phyloP scores from a whole-genome alignment of 1,284 basidiomycete species.

The Neonothopanus nambi region DNA sequence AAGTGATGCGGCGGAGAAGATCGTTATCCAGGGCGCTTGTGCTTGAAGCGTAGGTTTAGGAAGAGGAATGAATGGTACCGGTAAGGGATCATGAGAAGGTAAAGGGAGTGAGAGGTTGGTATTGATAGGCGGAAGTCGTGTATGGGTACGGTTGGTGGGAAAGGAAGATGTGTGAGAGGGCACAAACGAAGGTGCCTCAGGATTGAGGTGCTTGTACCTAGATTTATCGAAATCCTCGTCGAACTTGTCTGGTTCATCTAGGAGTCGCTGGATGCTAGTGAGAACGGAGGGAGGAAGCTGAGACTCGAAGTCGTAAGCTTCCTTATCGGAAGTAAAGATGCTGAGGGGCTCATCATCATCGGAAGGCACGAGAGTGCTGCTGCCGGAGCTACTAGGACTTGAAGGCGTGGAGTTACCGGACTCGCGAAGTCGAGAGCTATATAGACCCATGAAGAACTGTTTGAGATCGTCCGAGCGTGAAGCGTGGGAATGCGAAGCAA shows the following conservation, averaged over 20 bases:
- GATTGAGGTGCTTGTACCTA: constrained; percentile 11
- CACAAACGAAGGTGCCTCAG: constrained; percentile 11
- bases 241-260: constrained; percentile 3
- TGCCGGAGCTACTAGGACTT: constrained; percentile 1
- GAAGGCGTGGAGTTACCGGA: not conserved
- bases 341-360: not conserved
- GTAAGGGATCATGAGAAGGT: not conserved
- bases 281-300: constrained; percentile 4
- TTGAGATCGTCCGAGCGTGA: constrained; percentile 6
- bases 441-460: constrained; percentile 5
- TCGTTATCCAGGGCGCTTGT: constrained; percentile 5
- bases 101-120: not conserved
- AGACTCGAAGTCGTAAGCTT: constrained; percentile 9
- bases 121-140: constrained; percentile 1
- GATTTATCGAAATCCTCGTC: not conserved
- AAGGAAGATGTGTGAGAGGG: not conserved
- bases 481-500: too few relatives aligned
- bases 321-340: constrained; percentile 9
- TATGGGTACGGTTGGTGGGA: not conserved
- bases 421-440: not conserved
- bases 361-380: constrained; percentile 1
- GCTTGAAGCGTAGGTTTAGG: not conserved
- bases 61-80: not conserved
- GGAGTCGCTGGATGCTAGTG: not conserved
- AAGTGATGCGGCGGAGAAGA: constrained; percentile 2